Evolutionary conservation across 352 stramenopile genomes (phyloP).

Genomic region (Phytophthora quininea): DNA sequence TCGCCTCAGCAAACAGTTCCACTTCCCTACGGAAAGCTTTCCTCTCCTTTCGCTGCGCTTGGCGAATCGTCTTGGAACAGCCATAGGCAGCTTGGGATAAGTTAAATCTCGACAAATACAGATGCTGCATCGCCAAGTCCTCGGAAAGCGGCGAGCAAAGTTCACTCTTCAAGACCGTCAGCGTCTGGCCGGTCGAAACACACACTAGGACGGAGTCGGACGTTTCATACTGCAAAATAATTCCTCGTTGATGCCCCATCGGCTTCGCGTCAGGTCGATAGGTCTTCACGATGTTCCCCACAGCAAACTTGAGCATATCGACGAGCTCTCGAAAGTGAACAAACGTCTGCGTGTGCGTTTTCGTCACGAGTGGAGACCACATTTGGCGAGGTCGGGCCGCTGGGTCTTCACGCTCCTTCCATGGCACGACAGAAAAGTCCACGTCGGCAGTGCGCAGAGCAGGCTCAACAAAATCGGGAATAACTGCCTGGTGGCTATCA

Average conservation of each 20-base stretch:
- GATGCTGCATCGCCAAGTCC: conserved; percentile 68
- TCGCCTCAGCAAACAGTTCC: conserved; percentile 50
- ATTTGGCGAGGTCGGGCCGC: conserved; percentile 48
- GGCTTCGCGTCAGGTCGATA: conserved; percentile 41
- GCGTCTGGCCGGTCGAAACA: conserved; percentile 59
- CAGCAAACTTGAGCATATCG: conserved; percentile 59
- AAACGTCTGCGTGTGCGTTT: conserved; percentile 49
- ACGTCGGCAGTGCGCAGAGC: conserved; percentile 14
- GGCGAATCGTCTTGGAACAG: conserved; percentile 56
- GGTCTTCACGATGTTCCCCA: conserved; percentile 76
- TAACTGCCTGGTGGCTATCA: conserved; percentile 55
- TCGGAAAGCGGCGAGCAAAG: conserved; percentile 70
- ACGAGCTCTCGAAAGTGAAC: conserved; percentile 64
- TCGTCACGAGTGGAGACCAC: conserved; percentile 68
- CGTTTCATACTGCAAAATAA: conserved; percentile 58
- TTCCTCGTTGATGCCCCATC: conserved; percentile 63
- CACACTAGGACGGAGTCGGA: conserved; percentile 58
- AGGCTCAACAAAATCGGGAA: conserved; percentile 48
- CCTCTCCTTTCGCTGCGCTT: conserved; percentile 56
- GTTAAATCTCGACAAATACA: conserved; percentile 79
- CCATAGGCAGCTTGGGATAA: conserved; percentile 59
- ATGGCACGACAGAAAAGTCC: conserved; percentile 35
- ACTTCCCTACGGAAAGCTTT: conserved; percentile 72
- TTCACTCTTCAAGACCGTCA: conserved; percentile 52
- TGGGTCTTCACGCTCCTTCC: conserved; percentile 33